Percentiles rank a stretch among this genome's conserved stretches.
These are phyloP conservation scores for Nepenthes gracilis DNA, from an alignment of 148 eudicot species.

Conservation along the genomic window DNA sequence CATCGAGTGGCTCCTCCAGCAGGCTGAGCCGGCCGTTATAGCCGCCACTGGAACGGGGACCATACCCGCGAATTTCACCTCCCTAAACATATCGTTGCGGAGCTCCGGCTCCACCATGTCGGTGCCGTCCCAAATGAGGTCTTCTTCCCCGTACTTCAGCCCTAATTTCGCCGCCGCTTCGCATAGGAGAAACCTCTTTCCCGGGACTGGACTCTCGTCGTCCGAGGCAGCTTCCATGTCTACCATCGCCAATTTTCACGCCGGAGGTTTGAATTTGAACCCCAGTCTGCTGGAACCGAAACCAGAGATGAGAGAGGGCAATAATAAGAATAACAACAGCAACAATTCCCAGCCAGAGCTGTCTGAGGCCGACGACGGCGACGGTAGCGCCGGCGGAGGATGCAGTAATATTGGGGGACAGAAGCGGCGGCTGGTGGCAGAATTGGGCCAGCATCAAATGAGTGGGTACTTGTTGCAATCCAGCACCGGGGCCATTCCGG, in stretches of 20 bases:
- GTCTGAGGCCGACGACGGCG: conserved; percentile 32
- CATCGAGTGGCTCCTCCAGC: conserved; percentile 93
- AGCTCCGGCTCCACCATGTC: conserved; percentile 89
- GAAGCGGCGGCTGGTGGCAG: conserved; percentile 31
- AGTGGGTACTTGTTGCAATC: conserved; percentile 40
- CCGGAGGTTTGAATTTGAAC: conserved; percentile 20
- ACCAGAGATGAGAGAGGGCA: conserved; percentile 32
- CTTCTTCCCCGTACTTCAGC: conserved; percentile 49
- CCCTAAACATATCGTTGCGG: conserved; percentile 73
- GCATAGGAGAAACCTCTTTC: conserved; percentile 29
- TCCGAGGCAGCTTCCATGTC: conserved; percentile 20
- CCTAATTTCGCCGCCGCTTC: conserved; percentile 17
- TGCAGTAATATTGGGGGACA: conserved; percentile 5
- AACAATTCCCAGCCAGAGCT: conserved; percentile 22
- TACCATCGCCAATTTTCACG: conserved; percentile 51
- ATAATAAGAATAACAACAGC: neutral
- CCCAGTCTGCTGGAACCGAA: conserved; percentile 29
- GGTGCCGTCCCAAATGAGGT: conserved; percentile 68
- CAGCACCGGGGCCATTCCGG: conserved; percentile 31
- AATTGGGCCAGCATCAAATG: conserved; percentile 1
- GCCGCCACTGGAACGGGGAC: conserved; percentile 99
- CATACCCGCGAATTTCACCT: conserved; percentile 88
- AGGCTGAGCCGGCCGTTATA: conserved; percentile 87
- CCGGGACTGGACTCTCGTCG: conserved; percentile 37
- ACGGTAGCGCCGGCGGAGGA: conserved; percentile 4